phyloP scores from a whole-genome alignment of 495 filamentous ascomycete genomes.

The Penicillium ochrochloron region DNA sequence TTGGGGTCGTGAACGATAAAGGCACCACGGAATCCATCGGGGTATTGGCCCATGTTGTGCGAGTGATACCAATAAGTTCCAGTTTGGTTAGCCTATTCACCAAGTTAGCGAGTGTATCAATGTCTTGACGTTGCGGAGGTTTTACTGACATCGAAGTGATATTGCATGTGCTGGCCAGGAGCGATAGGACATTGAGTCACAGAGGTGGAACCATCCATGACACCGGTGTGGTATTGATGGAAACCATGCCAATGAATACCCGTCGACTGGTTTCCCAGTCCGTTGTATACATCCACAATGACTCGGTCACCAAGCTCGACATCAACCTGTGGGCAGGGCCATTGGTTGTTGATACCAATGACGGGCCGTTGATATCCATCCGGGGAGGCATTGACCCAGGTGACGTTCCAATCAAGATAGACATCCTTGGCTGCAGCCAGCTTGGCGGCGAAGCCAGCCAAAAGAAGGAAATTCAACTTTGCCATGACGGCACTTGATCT shows the following conservation, averaged over 20 bases:
- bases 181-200: slow-evolving; percentile 73
- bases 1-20: slow-evolving; percentile 74
- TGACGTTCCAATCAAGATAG: slow-evolving; percentile 69
- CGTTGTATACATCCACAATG: slow-evolving; percentile 74
- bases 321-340: slow-evolving; percentile 73
- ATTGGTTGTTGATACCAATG: slow-evolving; percentile 84
- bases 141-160: slow-evolving; percentile 72
- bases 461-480: slow-evolving; percentile 28
- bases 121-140: slow-evolving; percentile 13
- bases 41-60: slow-evolving; percentile 73
- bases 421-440: slow-evolving; percentile 39
- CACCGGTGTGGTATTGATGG: slow-evolving; percentile 62
- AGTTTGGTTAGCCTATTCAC: slow-evolving; percentile 64
- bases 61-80: slow-evolving; percentile 91
- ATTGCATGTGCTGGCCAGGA: slow-evolving; percentile 60
- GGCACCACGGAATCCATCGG: slow-evolving; percentile 76
- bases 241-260: slow-evolving; percentile 74
- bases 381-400: slow-evolving; percentile 81
- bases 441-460: slow-evolving; percentile 31
- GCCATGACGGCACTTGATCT: slow-evolving; percentile 25
- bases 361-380: slow-evolving; percentile 72
- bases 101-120: slow-evolving; percentile 24
- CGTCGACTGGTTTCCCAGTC: slow-evolving; percentile 73
- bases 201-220: slow-evolving; percentile 65
- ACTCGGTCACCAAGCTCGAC: slow-evolving; percentile 73